phyloP scores from a whole-genome alignment of 2,329 filamentous ascomycete genomes.

The Botrytis galanthina region DNA sequence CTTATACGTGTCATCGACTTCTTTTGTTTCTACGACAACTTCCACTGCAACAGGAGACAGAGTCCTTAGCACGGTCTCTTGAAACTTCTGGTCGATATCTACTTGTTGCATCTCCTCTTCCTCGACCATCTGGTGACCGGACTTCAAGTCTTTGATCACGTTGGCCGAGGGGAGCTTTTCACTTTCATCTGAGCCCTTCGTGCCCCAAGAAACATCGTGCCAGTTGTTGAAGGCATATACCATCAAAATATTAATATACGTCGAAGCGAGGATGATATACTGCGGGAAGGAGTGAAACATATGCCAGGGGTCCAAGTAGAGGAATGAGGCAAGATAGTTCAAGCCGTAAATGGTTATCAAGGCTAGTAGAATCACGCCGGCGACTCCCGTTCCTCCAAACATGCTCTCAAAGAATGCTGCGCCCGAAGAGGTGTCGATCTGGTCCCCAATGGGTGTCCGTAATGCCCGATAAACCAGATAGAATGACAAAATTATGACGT shows the following conservation, averaged over 20 bases:
- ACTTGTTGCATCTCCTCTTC: slow-evolving; percentile 96
- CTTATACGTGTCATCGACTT: slow-evolving; percentile 97
- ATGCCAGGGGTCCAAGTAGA: slow-evolving; percentile 99
- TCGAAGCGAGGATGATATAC: slow-evolving; percentile 90
- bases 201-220: slow-evolving; percentile 99
- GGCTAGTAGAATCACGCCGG: slow-evolving; percentile 92
- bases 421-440: slow-evolving; percentile 63
- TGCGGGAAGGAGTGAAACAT: slow-evolving; percentile 99
- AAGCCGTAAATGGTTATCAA: slow-evolving; percentile 92
- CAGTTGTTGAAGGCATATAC: slow-evolving; percentile 99
- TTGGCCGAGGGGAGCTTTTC: slow-evolving; percentile 83
- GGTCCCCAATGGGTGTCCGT: slow-evolving; percentile 36
- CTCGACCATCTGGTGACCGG: slow-evolving; percentile 87
- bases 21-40: slow-evolving; percentile 77
- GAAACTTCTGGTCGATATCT: slow-evolving; percentile 97
- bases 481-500: slow-evolving; percentile 82
- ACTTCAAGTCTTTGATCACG: slow-evolving; percentile 65
- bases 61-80: slow-evolving; percentile 91
- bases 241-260: slow-evolving; percentile 99
- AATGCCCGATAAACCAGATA: slow-evolving; percentile 91
- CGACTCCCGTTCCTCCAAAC: slow-evolving; percentile 53
- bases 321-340: slow-evolving; percentile 94
- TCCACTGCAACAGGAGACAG: slow-evolving; percentile 77
- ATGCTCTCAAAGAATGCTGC: slow-evolving; percentile 74
- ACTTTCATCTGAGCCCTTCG: slow-evolving; percentile 95